Evolutionary conservation across 2,329 filamentous ascomycete species (phyloP).

Genomic region (Penicillium hesseltinei): DNA sequence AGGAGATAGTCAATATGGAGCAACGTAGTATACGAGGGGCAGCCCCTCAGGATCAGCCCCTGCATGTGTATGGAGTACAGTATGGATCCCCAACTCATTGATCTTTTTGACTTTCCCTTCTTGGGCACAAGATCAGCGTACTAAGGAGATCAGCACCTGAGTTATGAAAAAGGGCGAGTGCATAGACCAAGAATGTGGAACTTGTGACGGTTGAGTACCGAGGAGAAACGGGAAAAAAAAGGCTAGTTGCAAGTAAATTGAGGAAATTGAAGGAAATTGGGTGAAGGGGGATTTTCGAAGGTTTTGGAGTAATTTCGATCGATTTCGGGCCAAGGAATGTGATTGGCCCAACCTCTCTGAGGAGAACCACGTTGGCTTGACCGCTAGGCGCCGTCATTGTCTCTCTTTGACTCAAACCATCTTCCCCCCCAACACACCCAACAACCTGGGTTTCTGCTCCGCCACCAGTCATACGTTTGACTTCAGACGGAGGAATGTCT

Average conservation of each 20-base stretch:
- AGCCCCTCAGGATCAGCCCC: slow-evolving; percentile 20
- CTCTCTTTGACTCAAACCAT: neutral
- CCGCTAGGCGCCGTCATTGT: slow-evolving; percentile 2
- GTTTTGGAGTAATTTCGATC: slow-evolving; percentile 3
- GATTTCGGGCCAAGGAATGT: neutral
- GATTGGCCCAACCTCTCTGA: slow-evolving; percentile 8
- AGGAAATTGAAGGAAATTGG: neutral
- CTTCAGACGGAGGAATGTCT: slow-evolving; percentile 6
- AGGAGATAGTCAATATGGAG: neutral
- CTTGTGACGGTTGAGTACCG: slow-evolving; percentile 1
- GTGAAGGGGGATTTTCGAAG: neutral
- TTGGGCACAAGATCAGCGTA: slow-evolving; percentile 8
- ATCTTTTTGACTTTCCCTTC: neutral
- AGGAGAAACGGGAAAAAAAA: slow-evolving; percentile 1
- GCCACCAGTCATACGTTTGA: slow-evolving; percentile 9
- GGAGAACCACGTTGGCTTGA: slow-evolving; percentile 7
- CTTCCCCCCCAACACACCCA: neutral
- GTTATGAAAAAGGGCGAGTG: neutral
- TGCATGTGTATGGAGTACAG: slow-evolving; percentile 7
- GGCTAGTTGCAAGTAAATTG: neutral
- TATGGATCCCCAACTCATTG: slow-evolving; percentile 2
- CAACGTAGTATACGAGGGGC: slow-evolving; percentile 3
- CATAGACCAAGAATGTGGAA: slow-evolving; percentile 7
- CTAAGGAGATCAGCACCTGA: slow-evolving; percentile 3
- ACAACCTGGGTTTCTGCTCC: slow-evolving; percentile 5